Base-by-base conservation (phyloP, 2,329 filamentous ascomycete genomes). In the Exophiala sideris region DNA sequence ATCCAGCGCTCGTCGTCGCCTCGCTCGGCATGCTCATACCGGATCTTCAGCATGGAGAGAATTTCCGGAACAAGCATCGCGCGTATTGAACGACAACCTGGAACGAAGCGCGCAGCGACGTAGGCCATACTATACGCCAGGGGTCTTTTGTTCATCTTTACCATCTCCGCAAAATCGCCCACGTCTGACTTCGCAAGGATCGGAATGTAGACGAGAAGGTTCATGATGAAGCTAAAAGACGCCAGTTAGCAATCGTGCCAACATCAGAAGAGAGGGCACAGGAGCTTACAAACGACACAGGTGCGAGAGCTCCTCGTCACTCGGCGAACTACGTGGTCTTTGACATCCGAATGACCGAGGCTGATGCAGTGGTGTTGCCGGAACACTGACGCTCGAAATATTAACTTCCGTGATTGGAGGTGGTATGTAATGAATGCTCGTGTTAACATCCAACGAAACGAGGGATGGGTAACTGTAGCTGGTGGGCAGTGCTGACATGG, bases 121-220 rank as follows among this genome's bases (percentile, higher is more conserved):
- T 51, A 51, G 29, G 42, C 49, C 49, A 51, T 51, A 18, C 40
- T 32, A 33, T 38, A 45, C n/a, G 49, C 49, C 29, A 51, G 41
- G 12, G 34, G 36, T 9, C 40, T 40, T 45, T 51, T 51, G 40
- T 51, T 45, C 32, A 10, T 36, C 40, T 51, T 45, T 12, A 45
- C 32, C 49, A 51, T 51, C 7, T 35, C 35, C 33, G 10, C 40
- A 33, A 36, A 51, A 16, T 51, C 49, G 2, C 49, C 40, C 10
- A 51, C 49, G 29, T 51, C 49, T 8, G 41, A 9, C 35, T 51
- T 41, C n/a, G 49, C 29, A 3, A 51, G 12, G 33, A 51, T 29
- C 6, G 49, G 49, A 11, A 51, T 45, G 34, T 51, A 41, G n/a
- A 45, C 21, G 9, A 51, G 32, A 16, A 51, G 32, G 36, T 51